A percentile compares a stretch with the other conserved stretches of the same genome.
These are phyloP conservation scores for Xylaria acuta DNA, from an alignment of 495 filamentous ascomycete genomes.

Conservation along the genomic window DNA sequence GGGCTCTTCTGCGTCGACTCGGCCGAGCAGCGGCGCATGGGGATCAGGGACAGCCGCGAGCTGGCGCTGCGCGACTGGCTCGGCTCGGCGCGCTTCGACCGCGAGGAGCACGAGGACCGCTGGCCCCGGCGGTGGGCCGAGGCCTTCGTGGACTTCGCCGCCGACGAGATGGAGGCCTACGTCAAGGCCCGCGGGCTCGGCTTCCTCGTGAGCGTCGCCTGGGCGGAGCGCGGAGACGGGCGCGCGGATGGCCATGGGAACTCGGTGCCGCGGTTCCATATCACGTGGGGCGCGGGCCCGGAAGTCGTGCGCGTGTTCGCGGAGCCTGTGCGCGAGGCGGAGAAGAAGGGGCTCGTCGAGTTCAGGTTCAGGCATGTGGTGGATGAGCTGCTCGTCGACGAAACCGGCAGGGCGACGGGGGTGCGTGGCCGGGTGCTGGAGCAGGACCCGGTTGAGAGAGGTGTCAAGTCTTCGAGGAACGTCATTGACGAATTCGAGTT, in stretches of 20 bases:
- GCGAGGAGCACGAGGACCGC: conserved; percentile 45
- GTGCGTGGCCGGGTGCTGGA: conserved; percentile 55
- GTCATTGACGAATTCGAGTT: conserved; percentile 54
- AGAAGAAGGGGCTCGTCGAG: conserved; percentile 53
- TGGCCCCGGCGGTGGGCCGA: conserved; percentile 61
- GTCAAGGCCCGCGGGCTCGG: conserved; percentile 52
- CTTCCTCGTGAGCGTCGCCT: conserved; percentile 53
- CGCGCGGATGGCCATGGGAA: conserved; percentile 58
- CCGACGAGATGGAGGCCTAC: conserved; percentile 56
- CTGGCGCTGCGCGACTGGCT: conserved; percentile 60
- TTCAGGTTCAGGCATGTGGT: conserved; percentile 57
- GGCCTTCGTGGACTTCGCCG: conserved; percentile 60
- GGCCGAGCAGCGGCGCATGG: conserved; percentile 54
- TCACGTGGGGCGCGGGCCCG: conserved; percentile 60
- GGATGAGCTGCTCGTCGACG: conserved; percentile 56
- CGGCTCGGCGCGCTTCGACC: conserved; percentile 56
- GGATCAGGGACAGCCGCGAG: conserved; percentile 55
- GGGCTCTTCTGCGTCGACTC: conserved; percentile 60
- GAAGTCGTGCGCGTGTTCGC: conserved; percentile 57
- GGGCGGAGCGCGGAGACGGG: conserved; percentile 60
- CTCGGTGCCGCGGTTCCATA: conserved; percentile 58
- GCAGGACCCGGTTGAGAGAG: conserved; percentile 47
- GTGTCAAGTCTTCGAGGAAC: conserved; percentile 50
- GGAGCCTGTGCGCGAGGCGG: conserved; percentile 54
- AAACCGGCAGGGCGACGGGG: conserved; percentile 53